Conservation (phyloP, 495 filamentous ascomycete genomes). For the Penicillium verhagenii region DNA sequence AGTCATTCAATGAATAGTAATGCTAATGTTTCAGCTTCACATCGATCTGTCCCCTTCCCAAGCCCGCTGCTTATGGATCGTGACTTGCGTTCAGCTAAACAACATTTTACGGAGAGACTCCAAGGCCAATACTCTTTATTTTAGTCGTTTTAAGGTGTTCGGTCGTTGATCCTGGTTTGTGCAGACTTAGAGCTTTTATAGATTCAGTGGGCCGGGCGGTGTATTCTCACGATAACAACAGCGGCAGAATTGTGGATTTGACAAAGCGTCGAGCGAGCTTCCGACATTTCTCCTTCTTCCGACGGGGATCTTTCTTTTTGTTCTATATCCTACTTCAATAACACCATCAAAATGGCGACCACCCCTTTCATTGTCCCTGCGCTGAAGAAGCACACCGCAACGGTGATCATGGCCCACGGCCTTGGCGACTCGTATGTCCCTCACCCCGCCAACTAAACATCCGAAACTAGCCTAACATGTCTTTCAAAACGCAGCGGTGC, state of each 20-base stretch:
- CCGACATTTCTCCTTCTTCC: constrained; percentile 2
- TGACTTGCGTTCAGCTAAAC: no score
- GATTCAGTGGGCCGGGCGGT: constrained; percentile 1
- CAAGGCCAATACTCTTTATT: no score
- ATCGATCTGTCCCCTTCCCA: no score
- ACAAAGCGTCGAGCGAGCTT: not conserved
- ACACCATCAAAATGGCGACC: constrained; percentile 45
- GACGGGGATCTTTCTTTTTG: not conserved
- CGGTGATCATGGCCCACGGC: constrained; percentile 91
- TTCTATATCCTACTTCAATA: not conserved
- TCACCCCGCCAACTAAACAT: constrained; percentile 4
- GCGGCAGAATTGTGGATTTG: constrained; percentile 32
- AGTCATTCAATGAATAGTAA: no score
- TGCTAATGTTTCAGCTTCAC: no score
- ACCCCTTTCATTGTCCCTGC: constrained; percentile 78
- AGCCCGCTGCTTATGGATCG: no score
- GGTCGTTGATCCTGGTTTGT: no score
- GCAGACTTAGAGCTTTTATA: no score
- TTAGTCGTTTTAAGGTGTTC: no score
- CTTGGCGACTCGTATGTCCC: constrained; percentile 70
- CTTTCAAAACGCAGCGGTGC: constrained; percentile 50
- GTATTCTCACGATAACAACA: constrained; percentile 11
- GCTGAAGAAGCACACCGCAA: constrained; percentile 87
- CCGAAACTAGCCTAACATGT: constrained; percentile 8
- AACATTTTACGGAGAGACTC: no score